Base-by-base conservation (phyloP, 495 filamentous ascomycete species). In the Geoglossum glabrum region DNA sequence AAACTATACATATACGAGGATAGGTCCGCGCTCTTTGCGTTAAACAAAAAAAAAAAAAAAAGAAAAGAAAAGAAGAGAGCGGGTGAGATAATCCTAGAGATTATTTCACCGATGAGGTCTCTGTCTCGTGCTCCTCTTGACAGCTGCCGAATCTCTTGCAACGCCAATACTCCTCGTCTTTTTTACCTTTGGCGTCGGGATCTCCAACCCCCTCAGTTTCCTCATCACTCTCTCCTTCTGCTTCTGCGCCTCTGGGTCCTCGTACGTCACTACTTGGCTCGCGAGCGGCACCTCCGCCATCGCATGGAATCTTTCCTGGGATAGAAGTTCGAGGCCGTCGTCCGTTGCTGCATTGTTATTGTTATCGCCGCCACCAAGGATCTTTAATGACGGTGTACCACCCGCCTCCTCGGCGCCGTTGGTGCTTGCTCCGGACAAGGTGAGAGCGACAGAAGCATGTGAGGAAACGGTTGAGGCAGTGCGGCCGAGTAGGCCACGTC, bases 211-310 rank as follows among this genome's bases (percentile, higher is more conserved):
- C 17, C 43, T 30, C 59, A 69, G 66, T 40, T 60, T 61, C 21
- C 52, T 15, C 59, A 69, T 63, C 59, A 69, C 62, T 52, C 60
- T 51, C 54, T 68, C 67, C 31, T 66, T 59, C 54, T 61, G 60
- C 31, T 40, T 57, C 59, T 66, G 61, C 54, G 59, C 62, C 10
- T 62, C 63, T 9, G 63, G 61, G n/a, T 68, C 64, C 57, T 69
- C 68, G 60, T 67, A 70, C 10, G 59, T 57, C 30, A 70, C 58
- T 19, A 57, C 55, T 57, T 70, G 68, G 21, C 61, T 64, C 4
- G 64, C 59, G 47, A 62, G 47, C 9, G 57, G 55, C 59, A 59
- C 40, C 51, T 61, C 47, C 45, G 34, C n/a, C 6, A 25, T 1
- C 31, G 23, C 1, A 38, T 21, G 33, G 30, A 19, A 54, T 15